Base-by-base conservation (phyloP, 352 stramenopile species). In the Phytophthora fragariaefolia region DNA sequence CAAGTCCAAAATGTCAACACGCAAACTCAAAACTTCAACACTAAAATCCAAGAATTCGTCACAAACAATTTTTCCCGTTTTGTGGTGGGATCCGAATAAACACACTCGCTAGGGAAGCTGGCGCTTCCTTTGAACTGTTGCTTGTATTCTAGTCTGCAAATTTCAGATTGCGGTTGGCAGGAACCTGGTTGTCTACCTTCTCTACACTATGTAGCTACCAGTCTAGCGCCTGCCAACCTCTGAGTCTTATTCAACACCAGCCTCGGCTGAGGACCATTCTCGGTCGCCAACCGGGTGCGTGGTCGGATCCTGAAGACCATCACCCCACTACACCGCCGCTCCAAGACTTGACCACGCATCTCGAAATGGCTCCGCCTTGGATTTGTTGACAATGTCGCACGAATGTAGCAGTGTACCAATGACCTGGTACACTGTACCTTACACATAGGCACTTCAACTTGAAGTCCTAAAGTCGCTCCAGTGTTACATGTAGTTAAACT, bases 401-500 rank as follows among this genome's bases (percentile, higher is more conserved):
- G 40, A 47, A 43, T 43, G 34, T 43, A 43, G 1, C 17, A 15
- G 24, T 47, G 40, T 24, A 47, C 40, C 40, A 24, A 26, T 22
- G n/a, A 2, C 8, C 1, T 47, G 40, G 40, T 47, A 42, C 40
- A 15, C 10, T 32, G 52, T 30, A 23, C 20, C 22, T 1, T 6
- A 12, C 17, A 42, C 30, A 30, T 45, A 28, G 9, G 7, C 8
- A 30, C 49, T 57, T 57, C 49, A 45, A 53, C 7, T 45, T 42
- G 45, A 46, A 32, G 28, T 53, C 27, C 23, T 32, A 34, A 51
- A 51, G 45, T 51, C 32, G 20, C 45, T 51, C 22, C 22, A 51
- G 32, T 2, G 45, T 51, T 51, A 51, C 22, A 51, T 27, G 20
- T 18, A 51, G 45, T 30, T 51, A 10, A 8, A 51, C 45, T 30